Conservation (phyloP, 2,329 filamentous ascomycete species). For the Tolypocladium nubicola region DNA sequence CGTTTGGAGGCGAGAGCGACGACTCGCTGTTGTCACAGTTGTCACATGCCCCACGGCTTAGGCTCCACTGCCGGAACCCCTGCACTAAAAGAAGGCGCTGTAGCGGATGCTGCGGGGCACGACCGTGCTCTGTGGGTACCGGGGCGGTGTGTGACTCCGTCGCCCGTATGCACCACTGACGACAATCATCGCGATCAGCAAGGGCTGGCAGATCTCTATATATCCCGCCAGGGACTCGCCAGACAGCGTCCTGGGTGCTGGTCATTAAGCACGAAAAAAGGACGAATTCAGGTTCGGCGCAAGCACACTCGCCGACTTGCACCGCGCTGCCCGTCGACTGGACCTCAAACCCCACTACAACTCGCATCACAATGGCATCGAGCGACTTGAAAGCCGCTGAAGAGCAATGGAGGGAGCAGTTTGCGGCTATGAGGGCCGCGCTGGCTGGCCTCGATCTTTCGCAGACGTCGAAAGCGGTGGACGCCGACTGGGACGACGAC, state of each 20-base stretch:
- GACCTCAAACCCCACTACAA: no score
- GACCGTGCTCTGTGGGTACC: no score
- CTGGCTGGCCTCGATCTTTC: conserved; percentile 60
- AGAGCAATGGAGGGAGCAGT: conserved; percentile 72
- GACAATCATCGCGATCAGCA: not conserved
- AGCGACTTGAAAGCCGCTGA: conserved; percentile 29
- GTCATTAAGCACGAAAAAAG: no score
- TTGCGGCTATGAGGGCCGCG: conserved; percentile 76
- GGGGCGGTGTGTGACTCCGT: not conserved
- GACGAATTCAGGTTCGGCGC: not conserved
- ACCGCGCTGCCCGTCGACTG: not conserved
- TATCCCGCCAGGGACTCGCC: no score
- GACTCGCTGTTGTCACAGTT: not conserved
- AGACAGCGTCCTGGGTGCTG: not conserved
- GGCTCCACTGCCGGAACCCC: not conserved
- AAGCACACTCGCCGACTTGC: not conserved
- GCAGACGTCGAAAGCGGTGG: conserved; percentile 25
- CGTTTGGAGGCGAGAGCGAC: not conserved
- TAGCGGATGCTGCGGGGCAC: no score
- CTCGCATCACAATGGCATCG: conserved; percentile 19
- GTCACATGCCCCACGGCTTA: not conserved
- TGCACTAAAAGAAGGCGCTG: not conserved
- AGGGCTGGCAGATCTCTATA: no score
- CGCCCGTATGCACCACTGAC: not conserved
- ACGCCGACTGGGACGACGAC: conserved; percentile 49